phyloP scores from a whole-genome alignment of 1,284 basidiomycete species.

The Apiotrichum gracile region DNA sequence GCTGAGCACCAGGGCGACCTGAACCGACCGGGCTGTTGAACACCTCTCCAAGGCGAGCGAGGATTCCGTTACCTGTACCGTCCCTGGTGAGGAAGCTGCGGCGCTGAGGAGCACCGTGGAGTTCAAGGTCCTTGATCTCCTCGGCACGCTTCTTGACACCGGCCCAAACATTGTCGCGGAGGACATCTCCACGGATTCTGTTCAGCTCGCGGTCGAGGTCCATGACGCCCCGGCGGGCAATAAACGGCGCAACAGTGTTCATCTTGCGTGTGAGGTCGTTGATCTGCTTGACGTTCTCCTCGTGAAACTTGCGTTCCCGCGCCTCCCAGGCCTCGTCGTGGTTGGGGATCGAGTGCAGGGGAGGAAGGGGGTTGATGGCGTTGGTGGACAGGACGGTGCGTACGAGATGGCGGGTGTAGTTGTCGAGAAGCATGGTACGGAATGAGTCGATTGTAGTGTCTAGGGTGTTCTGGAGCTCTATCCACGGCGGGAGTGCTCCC shows the following conservation, averaged over 20 bases:
- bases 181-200: slow-evolving; percentile 53
- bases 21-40: background rate
- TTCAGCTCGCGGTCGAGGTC: slow-evolving; percentile 57
- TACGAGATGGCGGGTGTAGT: slow-evolving; percentile 55
- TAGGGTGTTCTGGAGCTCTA: slow-evolving; percentile 69
- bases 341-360: slow-evolving; percentile 51
- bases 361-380: slow-evolving; percentile 42
- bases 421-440: slow-evolving; percentile 54
- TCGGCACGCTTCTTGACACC: slow-evolving; percentile 25
- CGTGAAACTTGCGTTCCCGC: slow-evolving; percentile 65
- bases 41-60: background rate
- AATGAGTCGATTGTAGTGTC: slow-evolving; percentile 59
- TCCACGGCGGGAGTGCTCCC: slow-evolving; percentile 83
- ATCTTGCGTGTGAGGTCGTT: slow-evolving; percentile 70
- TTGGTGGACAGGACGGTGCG: slow-evolving; percentile 53
- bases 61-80: background rate
- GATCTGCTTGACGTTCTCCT: slow-evolving; percentile 61
- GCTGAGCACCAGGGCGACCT: slow-evolving; percentile 1
- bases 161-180: slow-evolving; percentile 34
- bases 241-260: slow-evolving; percentile 70
- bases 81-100: slow-evolving; percentile 2
- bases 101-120: background rate
- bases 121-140: slow-evolving; percentile 4
- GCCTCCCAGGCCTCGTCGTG: slow-evolving; percentile 70
- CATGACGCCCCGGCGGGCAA: slow-evolving; percentile 61